These are phyloP conservation scores for Ambrosiella xylebori DNA, from an alignment of 2,329 filamentous ascomycete genomes.

Conservation along the genomic window DNA sequence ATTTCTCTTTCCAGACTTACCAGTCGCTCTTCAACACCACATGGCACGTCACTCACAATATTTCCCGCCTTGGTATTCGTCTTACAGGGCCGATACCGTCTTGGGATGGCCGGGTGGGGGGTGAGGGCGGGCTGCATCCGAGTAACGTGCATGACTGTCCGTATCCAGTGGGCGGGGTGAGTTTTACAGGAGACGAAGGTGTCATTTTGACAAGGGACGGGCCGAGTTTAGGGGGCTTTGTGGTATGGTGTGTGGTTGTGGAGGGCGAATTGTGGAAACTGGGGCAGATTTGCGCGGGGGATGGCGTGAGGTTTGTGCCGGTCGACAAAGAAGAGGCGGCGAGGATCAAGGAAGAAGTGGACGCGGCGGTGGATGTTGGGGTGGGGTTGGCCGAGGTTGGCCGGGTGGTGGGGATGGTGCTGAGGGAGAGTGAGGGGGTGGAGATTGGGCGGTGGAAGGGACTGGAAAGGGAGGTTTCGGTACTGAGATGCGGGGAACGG, in stretches of 20 bases:
- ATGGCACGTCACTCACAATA: constrained; percentile 26
- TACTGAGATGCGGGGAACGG: constrained; percentile 21
- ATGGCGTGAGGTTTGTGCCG: constrained; percentile 20
- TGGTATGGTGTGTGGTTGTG: constrained; percentile 23
- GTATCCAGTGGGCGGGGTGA: constrained; percentile 25
- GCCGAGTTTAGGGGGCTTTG: constrained; percentile 26
- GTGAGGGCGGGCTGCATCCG: constrained; percentile 24
- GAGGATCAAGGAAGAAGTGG: background rate
- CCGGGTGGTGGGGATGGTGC: too few relatives aligned
- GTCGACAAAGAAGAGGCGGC: constrained; percentile 17
- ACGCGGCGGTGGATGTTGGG: background rate
- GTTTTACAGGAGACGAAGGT: constrained; percentile 26
- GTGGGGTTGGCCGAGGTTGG: background rate
- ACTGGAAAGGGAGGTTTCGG: constrained; percentile 10
- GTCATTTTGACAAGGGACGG: constrained; percentile 25
- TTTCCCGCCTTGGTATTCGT: constrained; percentile 24
- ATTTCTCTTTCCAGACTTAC: constrained; percentile 20
- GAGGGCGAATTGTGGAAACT: constrained; percentile 26
- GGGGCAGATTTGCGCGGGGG: constrained; percentile 24
- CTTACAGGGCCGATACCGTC: constrained; percentile 22
- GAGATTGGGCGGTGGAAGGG: background rate
- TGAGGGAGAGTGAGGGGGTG: background rate
- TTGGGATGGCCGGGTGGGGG: constrained; percentile 23
- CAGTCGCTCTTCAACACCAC: constrained; percentile 19
- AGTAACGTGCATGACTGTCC: constrained; percentile 26